These are phyloP conservation scores for Coprinellus micaceus DNA, from an alignment of 768 basidiomycete genomes.

Conservation along the genomic window DNA sequence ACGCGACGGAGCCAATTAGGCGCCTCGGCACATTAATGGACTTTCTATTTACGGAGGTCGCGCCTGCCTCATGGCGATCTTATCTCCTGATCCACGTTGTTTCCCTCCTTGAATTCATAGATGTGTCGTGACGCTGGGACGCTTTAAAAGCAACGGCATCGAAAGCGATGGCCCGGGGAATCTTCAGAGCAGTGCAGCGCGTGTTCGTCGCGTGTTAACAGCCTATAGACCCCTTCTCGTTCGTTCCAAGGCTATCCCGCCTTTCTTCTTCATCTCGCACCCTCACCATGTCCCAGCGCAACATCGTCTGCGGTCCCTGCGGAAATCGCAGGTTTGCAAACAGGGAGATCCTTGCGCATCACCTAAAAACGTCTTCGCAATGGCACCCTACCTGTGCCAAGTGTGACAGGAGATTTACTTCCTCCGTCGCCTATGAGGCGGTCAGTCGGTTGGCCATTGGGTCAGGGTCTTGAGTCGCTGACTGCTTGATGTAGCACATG, in stretches of 20 bases:
- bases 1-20: too few species aligned
- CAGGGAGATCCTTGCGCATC: neutral
- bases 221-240: too few species aligned
- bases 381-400: neutral
- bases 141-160: too few species aligned
- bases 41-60: too few species aligned
- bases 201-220: too few species aligned
- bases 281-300: neutral
- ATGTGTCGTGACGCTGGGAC: too few species aligned
- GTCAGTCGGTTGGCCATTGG: neutral
- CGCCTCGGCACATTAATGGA: too few species aligned
- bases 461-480: neutral
- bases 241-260: neutral
- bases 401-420: neutral
- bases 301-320: neutral
- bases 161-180: too few species aligned
- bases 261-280: neutral
- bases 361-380: neutral
- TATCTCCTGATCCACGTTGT: too few species aligned
- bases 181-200: too few species aligned
- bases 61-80: too few species aligned
- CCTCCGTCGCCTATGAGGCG: neutral
- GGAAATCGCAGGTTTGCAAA: neutral
- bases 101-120: too few species aligned
- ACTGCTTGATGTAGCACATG: neutral